Conservation (phyloP, 345 rosid species). For the Populus davidiana region DNA sequence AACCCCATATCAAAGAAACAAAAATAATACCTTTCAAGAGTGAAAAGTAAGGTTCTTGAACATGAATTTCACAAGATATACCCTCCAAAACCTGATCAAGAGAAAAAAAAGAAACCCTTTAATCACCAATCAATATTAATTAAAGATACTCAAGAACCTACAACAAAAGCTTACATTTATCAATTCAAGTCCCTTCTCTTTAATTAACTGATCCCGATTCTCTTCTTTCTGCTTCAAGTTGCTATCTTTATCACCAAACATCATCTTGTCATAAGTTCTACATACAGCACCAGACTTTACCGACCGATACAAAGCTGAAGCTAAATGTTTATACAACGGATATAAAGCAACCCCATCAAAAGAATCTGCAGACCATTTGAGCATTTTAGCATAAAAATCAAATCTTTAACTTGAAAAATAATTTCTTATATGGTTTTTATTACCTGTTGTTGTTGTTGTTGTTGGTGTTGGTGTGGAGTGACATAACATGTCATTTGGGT, state of each 20-base stretch:
- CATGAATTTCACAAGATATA: conserved; percentile 37
- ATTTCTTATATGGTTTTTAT: not conserved
- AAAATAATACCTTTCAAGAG: conserved; percentile 40
- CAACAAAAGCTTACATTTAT: conserved; percentile 29
- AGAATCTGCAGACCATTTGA: conserved; percentile 26
- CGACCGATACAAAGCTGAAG: conserved; percentile 40
- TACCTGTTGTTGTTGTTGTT: not conserved
- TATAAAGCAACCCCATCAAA: conserved; percentile 41
- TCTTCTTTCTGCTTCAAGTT: conserved; percentile 35
- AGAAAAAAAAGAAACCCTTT: conserved; percentile 1
- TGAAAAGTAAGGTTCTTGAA: conserved; percentile 50
- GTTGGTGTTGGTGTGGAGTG: not conserved
- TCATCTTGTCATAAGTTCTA: conserved; percentile 21
- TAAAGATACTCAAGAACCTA: not conserved
- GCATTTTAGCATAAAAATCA: not conserved
- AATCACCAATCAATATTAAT: not conserved
- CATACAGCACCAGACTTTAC: conserved; percentile 36
- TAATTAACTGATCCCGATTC: conserved; percentile 38
- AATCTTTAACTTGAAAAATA: no score
- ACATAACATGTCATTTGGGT: not conserved
- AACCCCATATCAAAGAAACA: not conserved
- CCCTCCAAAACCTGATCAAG: conserved; percentile 35
- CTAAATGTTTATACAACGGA: conserved; percentile 52
- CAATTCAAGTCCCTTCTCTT: conserved; percentile 36
- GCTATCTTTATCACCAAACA: conserved; percentile 23